phyloP scores from a whole-genome alignment of 257 asterid species.

The Fraxinus pennsylvanica region DNA sequence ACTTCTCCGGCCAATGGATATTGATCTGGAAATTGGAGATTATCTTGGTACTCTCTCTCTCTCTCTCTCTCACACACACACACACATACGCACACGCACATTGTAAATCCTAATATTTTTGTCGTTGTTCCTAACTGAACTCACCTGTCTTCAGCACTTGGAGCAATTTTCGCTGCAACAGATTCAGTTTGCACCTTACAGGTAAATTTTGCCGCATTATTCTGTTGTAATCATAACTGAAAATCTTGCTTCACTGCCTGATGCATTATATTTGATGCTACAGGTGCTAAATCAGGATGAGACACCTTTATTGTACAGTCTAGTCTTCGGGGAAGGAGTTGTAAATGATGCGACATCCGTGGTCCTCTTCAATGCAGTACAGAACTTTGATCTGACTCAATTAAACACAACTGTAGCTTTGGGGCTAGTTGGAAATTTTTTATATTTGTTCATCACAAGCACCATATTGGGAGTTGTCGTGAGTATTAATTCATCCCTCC shows the following conservation, averaged over 20 bases:
- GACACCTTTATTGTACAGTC: slow-evolving; percentile 94
- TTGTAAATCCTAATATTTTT: background rate
- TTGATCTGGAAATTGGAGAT: slow-evolving; percentile 57
- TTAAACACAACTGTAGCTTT: slow-evolving; percentile 56
- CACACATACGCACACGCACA: no score
- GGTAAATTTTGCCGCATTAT: slow-evolving; percentile 40
- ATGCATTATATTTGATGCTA: slow-evolving; percentile 27
- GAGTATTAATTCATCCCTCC: slow-evolving; percentile 40
- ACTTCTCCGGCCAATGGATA: slow-evolving; percentile 42
- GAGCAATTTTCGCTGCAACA: slow-evolving; percentile 97
- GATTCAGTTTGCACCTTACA: slow-evolving; percentile 99
- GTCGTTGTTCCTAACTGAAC: slow-evolving; percentile 23
- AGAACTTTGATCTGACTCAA: slow-evolving; percentile 81
- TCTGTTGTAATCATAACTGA: slow-evolving; percentile 13
- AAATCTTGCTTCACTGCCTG: slow-evolving; percentile 14
- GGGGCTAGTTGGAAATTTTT: slow-evolving; percentile 71
- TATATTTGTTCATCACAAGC: slow-evolving; percentile 75
- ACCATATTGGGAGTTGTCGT: slow-evolving; percentile 77
- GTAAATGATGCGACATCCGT: slow-evolving; percentile 98
- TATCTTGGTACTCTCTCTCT: slow-evolving; percentile 41
- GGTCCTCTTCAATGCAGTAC: slow-evolving; percentile 94
- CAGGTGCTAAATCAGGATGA: slow-evolving; percentile 98
- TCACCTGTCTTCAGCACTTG: slow-evolving; percentile 64
- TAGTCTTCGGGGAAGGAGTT: slow-evolving; percentile 98
- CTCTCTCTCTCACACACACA: background rate